Base-by-base conservation (phyloP, 768 basidiomycete genomes). In the Boletus subparvulus region DNA sequence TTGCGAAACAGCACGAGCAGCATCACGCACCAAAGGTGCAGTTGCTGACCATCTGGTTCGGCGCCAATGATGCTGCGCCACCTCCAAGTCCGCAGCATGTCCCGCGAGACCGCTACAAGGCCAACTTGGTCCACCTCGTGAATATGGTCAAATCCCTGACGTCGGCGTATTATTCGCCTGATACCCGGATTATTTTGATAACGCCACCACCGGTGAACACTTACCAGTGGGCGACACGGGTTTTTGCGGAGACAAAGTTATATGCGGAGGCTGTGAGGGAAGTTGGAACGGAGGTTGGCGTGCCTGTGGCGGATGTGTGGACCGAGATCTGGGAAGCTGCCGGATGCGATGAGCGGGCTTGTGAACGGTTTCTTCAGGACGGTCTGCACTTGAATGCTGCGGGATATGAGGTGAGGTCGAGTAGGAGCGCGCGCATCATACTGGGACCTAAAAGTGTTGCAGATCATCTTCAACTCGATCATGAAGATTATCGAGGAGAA, bases 31-130 rank as follows among this genome's bases (percentile, higher is more conserved):
- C 88, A 9, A 82, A 78, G 44, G 78, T 94, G 36, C 83, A 82
- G 41, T 70, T 95, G n/a, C 76, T 95, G 56, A 83, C 83, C 7
- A 84, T 96, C 65, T 97, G 92, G 92, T 90, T 91, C 58, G 94
- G 94, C 47, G 86, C 87, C 16, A 98, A 98, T 73, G 94, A 98
- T 69, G 83, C 94, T 7, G 83, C 82, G 61, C 76, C 90, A 48
- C 70, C 74, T 30, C 81, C 81, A 0, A 84, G 80, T 19, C 72
- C 77, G 16, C 94, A 96, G 66, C 88, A 93, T 66, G 88, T 95
- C 43, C 87, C 92, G 4, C 73, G 90, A 28, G 71, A 76, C 19
- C 75, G 77, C 47, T 96, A 84, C 77, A 78, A 74, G 35, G 69
- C 73, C 48, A 94, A 94, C 67, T 74, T 96, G 43, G 69, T 69